These are phyloP conservation scores for Radiomyces spectabilis DNA, from an alignment of 192 early-diverging fungal species.

Conservation along the genomic window DNA sequence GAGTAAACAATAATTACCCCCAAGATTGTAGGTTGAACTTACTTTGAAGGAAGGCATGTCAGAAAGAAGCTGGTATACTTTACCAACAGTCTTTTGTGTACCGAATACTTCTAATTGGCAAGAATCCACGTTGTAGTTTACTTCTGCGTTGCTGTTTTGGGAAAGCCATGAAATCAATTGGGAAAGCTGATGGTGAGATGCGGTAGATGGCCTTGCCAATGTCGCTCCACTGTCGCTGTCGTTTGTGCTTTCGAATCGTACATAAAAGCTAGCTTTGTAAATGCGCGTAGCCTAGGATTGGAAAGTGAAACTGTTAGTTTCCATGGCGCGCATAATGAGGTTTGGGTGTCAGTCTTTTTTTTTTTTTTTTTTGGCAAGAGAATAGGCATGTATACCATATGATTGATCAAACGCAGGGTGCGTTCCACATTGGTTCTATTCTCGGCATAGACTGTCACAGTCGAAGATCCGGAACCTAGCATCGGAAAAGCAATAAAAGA, in stretches of 20 bases:
- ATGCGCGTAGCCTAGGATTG: too few species aligned
- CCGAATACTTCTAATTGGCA: constrained; percentile 60
- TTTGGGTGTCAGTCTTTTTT: not conserved
- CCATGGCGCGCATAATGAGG: constrained; percentile 1
- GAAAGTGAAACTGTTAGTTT: too few species aligned
- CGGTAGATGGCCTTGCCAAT: not conserved
- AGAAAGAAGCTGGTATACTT: constrained; percentile 44
- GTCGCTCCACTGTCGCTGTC: too few species aligned
- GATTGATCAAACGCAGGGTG: constrained; percentile 57
- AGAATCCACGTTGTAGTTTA: constrained; percentile 38
- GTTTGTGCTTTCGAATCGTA: too few species aligned
- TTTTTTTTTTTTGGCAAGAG: not conserved
- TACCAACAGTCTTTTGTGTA: constrained; percentile 44
- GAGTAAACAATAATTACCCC: not conserved
- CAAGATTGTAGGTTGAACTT: not conserved
- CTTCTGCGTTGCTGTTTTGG: constrained; percentile 44
- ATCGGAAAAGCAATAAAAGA: constrained; percentile 53
- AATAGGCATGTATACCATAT: constrained; percentile 40
- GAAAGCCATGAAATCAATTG: constrained; percentile 16
- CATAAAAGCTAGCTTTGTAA: too few species aligned
- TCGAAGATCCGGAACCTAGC: constrained; percentile 40
- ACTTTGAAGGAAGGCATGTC: constrained; percentile 41
- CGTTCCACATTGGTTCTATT: constrained; percentile 60
- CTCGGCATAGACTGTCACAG: constrained; percentile 53
- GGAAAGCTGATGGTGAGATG: constrained; percentile 15